These are phyloP conservation scores for Withania somnifera DNA, from an alignment of 305 asterid genomes.

Conservation along the genomic window DNA sequence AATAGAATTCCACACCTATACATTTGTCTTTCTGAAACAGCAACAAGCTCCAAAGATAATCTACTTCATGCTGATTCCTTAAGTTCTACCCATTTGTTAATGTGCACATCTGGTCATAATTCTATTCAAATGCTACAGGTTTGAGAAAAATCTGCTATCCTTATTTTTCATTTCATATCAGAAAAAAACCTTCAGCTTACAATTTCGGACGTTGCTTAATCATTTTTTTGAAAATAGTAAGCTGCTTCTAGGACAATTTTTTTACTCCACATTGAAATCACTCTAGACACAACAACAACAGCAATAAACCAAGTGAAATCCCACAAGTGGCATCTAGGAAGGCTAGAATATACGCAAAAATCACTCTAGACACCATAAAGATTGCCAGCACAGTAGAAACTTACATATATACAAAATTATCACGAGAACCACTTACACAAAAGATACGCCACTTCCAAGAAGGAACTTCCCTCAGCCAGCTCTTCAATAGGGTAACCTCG, in stretches of 20 bases:
- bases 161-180: neutral
- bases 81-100: neutral
- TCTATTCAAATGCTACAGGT: neutral
- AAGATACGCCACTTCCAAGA: constrained; percentile 92
- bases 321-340: no score
- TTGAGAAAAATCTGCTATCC: neutral
- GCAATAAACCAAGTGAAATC: no score
- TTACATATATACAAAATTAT: neutral
- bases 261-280: neutral
- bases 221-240: neutral
- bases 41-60: neutral
- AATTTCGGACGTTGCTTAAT: neutral
- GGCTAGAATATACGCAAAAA: no score
- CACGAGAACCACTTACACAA: constrained; percentile 45
- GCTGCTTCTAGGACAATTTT: neutral
- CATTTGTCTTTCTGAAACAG: neutral
- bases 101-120: neutral
- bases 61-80: neutral
- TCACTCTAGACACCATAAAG: neutral
- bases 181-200: neutral
- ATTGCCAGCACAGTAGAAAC: neutral
- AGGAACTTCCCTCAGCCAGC: constrained; percentile 89
- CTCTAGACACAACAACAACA: no score
- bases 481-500: constrained; percentile 98
- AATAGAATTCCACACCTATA: neutral